Evolutionary conservation across 768 basidiomycete species (phyloP), one percentile per base, ranked within the genome.

Genomic region (Brasilioporus rufonigricans): DNA sequence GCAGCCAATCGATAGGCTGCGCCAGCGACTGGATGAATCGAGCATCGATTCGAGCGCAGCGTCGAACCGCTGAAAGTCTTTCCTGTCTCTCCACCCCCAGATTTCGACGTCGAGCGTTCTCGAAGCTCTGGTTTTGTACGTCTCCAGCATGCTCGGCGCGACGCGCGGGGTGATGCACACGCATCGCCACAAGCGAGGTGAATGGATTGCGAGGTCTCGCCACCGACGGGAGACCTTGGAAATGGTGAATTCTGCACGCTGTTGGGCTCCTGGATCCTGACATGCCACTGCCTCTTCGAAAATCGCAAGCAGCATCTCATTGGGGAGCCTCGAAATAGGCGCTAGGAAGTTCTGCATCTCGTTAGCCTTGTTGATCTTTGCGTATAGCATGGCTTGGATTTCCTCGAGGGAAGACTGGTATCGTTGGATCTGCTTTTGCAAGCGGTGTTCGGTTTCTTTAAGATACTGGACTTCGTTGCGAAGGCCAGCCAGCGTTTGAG

Each of bases 191-290:
- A 71, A 48, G 16, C 67, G 65, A 6, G 71, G 61, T 21, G 67
- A 65, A 46, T 71, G 59, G 26, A 72, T 52, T 16, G 63, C 63
- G n/a, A 71, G 56, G 31, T 61, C 53, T 55, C 71, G 65, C 69
- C 71, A 73, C 33, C 68, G 61, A 38, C 62, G 71, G 23, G 67
- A 71, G 12, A 73, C 71, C 24, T 61, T 61, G 44, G 71, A 64
- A 16, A 73, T 59, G 44, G 49, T 52, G 4, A 56, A 68, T 40
- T 70, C 68, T 16, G 53, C 53, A 32, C 63, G 60, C 39, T 49
- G 55, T 27, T 55, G 65, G 5, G 41, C 58, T 24, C 56, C 46
- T 1, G 62, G 43, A 31, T 70, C 60, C 33, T 72, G 65, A 27
- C 58, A 63, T 0, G 44, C 55, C 14, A 71, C 67, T 9, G 64